Percentiles rank a stretch among this genome's conserved stretches.
Evolutionary conservation across 805 yeast genomes (phyloP).

Genomic region (Cyberlindnera misumaiensis): DNA sequence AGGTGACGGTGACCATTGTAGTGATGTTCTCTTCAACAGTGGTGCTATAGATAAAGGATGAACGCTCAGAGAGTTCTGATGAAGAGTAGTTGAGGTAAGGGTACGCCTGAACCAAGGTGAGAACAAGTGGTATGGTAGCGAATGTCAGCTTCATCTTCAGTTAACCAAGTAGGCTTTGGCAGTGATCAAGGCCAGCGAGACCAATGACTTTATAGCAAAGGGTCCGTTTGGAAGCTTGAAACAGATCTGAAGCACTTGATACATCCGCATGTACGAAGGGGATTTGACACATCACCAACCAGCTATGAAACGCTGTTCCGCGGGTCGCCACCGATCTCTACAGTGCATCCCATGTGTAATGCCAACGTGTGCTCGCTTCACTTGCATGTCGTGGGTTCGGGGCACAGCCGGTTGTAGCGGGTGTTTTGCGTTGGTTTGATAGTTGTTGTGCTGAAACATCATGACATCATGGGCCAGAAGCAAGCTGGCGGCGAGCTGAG

Average conservation of each 20-base stretch:
- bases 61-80: conserved; percentile 1
- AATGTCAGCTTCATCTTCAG: not conserved
- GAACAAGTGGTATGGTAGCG: not conserved
- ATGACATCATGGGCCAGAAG: not conserved
- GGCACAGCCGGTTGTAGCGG: too few species aligned
- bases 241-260: not conserved
- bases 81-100: conserved; percentile 5
- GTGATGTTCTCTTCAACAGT: conserved; percentile 4
- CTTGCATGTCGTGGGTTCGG: too few species aligned
- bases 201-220: too few species aligned
- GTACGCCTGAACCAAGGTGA: conserved; percentile 2
- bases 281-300: not conserved
- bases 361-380: too few species aligned
- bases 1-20: conserved; percentile 18
- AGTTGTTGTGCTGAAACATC: too few species aligned
- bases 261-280: not conserved
- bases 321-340: too few species aligned
- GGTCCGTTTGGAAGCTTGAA: not conserved
- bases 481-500: too few species aligned
- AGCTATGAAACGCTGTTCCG: not conserved
- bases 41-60: conserved; percentile 7
- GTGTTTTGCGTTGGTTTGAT: too few species aligned
- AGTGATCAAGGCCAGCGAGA: too few species aligned
- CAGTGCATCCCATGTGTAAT: too few species aligned
- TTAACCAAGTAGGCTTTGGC: too few species aligned